These are phyloP conservation scores for Euphorbia lathyris DNA, from an alignment of 345 rosid species.

Conservation along the genomic window DNA sequence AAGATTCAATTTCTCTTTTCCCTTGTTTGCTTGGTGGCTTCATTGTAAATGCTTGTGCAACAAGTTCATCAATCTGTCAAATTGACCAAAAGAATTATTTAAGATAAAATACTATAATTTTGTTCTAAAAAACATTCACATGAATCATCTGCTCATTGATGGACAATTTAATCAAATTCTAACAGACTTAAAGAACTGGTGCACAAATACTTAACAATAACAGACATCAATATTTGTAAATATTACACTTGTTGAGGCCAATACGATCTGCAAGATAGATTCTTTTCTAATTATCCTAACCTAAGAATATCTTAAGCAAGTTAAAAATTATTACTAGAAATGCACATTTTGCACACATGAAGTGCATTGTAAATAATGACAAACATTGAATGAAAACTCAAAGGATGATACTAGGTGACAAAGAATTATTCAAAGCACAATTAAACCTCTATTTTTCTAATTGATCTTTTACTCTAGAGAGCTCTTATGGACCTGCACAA, in stretches of 20 bases:
- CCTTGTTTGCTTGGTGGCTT: slow-evolving; percentile 43
- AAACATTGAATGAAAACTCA: not conserved
- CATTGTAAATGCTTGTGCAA: slow-evolving; percentile 56
- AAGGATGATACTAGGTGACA: not conserved
- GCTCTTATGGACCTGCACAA: not conserved
- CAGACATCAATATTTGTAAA: not conserved
- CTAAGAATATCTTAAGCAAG: not conserved
- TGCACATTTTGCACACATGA: too few species aligned
- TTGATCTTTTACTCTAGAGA: not conserved
- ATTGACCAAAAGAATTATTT: not conserved
- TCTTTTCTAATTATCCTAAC: not conserved
- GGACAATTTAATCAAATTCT: not conserved
- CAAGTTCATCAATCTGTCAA: slow-evolving; percentile 77
- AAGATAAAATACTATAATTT: not conserved
- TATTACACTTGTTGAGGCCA: not conserved
- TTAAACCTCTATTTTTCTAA: not conserved
- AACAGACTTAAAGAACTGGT: not conserved
- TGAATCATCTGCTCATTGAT: not conserved
- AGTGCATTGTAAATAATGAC: not conserved
- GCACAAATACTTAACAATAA: not conserved
- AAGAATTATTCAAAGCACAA: not conserved
- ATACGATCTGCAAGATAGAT: not conserved
- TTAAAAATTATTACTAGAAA: too few species aligned
- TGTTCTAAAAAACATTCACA: not conserved
- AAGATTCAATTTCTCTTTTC: slow-evolving; percentile 55